Evolutionary conservation across 176 grass and related monocot genomes (phyloP), one percentile per base, ranked within the genome.

Genomic region (Zoysia pacifica): DNA sequence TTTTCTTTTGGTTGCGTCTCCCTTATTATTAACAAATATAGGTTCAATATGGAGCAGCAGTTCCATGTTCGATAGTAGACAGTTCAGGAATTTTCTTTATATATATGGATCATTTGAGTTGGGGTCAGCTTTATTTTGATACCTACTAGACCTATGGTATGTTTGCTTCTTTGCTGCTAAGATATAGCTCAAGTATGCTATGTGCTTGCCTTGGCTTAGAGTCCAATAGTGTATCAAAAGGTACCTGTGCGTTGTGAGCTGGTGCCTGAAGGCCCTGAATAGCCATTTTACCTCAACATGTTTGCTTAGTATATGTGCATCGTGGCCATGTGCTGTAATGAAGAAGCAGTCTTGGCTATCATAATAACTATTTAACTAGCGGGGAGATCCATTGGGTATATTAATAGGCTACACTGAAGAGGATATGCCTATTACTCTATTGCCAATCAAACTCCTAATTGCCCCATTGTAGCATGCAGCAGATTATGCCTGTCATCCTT

Each of bases 11-110:
- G 56, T 19, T 80, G 28, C 9, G 7, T 45, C 63, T 36, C 28
- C 64, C 8, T n/a, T 48, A 84, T 70, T 44, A 68, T 51, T n/a
- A 74, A 62, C 10, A 75, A 69, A 65, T 72, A 74, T 52, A 1
- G 5, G 2, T 19, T 41, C 66, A 67, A 18, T 60, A 13, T 66
- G 13, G 72, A 65, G 64, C 11, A 35, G 15, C 8, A 62, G 44
- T 41, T 74, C 35, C 51, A 69, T 60, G 44, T 51, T 69, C 69
- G 9, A 12, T 40, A 39, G 53, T 75, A 13, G 45, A 64, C 2
- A 71, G 8, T 11, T 64, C 18, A 65, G 38, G 18, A 18, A 54
- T 85, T 62, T 39, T 12, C 55, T 56, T 48, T 59, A 47, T 19
- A 11, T 13, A 6, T 11, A 70, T 12, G 44, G 56, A 42, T 72